phyloP scores from a whole-genome alignment of 2,329 filamentous ascomycete genomes.

The Colletotrichum kahawae region DNA sequence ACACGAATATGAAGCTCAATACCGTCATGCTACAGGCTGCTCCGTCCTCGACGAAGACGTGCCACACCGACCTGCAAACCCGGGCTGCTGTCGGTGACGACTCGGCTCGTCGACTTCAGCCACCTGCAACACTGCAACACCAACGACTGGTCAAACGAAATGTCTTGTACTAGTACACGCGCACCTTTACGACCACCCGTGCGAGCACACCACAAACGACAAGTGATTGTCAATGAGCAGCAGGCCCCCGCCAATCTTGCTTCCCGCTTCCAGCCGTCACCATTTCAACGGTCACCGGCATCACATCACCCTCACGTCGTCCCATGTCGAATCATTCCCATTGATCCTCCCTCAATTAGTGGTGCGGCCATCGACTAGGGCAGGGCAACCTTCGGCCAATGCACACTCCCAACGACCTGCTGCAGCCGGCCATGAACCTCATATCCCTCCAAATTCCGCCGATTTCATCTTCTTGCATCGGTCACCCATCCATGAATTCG shows the following conservation, averaged over 20 bases:
- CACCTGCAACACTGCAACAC: background rate
- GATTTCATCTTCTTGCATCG: background rate
- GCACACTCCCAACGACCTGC: background rate
- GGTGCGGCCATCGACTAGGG: background rate
- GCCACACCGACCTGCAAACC: background rate
- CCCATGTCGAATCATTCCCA: background rate
- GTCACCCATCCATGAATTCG: background rate
- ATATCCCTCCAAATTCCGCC: background rate
- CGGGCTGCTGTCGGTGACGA: background rate
- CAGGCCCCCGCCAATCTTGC: background rate
- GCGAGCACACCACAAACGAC: background rate
- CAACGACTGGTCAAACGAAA: background rate
- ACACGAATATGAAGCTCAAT: background rate
- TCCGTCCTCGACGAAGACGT: background rate
- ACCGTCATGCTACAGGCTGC: background rate
- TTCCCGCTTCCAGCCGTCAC: background rate
- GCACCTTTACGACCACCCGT: background rate
- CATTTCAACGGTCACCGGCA: background rate
- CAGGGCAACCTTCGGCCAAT: background rate
- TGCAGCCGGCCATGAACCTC: background rate
- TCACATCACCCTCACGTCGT: slow-evolving; percentile 2
- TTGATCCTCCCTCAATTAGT: background rate
- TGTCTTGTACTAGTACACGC: background rate
- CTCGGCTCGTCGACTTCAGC: background rate
- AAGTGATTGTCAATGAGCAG: background rate